Conservation (phyloP, 1,139 yeast species). For the Geotrichum armillariae region DNA sequence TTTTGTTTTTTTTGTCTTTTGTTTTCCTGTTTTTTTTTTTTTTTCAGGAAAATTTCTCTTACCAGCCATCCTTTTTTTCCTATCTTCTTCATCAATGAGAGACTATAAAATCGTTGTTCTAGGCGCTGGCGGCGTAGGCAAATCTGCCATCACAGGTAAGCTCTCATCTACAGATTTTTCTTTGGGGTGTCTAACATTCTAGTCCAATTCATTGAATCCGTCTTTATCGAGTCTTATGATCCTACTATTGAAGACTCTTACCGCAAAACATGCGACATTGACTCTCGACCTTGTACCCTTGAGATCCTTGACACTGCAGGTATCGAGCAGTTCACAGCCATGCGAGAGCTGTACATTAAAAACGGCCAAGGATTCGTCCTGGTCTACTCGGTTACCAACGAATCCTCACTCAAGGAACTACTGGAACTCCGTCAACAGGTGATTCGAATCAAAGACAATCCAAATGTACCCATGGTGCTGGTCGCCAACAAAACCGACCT, state of each 20-base stretch:
- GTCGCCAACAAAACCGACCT: slow-evolving; percentile 61
- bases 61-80: no score
- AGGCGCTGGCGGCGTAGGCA: slow-evolving; percentile 98
- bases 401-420: slow-evolving; percentile 76
- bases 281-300: slow-evolving; percentile 41
- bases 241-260: slow-evolving; percentile 84
- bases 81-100: no score
- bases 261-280: slow-evolving; percentile 42
- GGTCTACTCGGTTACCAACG: slow-evolving; percentile 86
- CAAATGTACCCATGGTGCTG: slow-evolving; percentile 44
- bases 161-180: slow-evolving; percentile 32
- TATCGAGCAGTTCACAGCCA: slow-evolving; percentile 48
- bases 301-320: slow-evolving; percentile 51
- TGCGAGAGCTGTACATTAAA: slow-evolving; percentile 64
- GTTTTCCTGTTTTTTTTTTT: no score
- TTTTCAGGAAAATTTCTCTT: no score
- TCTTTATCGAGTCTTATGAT: slow-evolving; percentile 87
- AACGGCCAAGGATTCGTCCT: slow-evolving; percentile 48
- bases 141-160: slow-evolving; percentile 75
- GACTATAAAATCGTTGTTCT: slow-evolving; percentile 84
- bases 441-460: slow-evolving; percentile 72
- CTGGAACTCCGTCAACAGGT: slow-evolving; percentile 84
- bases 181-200: slow-evolving; percentile 2
- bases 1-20: no score
- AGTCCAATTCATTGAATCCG: slow-evolving; percentile 38